Base-by-base conservation (phyloP, 2,329 filamentous ascomycete genomes). In the Nemania sp. region DNA sequence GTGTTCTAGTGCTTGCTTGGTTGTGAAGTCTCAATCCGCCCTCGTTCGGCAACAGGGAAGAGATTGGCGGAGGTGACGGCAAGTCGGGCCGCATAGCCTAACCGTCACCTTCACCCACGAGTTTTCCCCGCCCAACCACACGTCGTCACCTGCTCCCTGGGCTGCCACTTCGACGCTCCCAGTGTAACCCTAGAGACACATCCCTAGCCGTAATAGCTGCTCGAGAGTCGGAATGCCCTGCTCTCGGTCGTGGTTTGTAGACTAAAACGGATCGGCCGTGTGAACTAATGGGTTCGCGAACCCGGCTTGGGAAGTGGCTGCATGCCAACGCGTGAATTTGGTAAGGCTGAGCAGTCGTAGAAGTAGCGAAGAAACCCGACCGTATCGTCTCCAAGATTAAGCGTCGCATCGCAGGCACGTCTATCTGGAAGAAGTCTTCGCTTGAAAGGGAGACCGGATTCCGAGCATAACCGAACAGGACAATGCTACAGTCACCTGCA, bases 101-200 rank as follows among this genome's bases (percentile, higher is more conserved):
- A 65, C 64, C 64, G 63, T 68, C 60, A 66, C 70, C 71, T 72
- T 73, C 74, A 73, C 72, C 73, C 73, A 72, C 71, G 70, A 72
- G 22, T 67, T 73, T 64, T 74, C 69, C 73, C 74, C 75, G 70
- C 73, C 74, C 75, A 76, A 77, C 72, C 75, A 77, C 49, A 69
- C 68, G 61, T 60, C 63, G 59, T 71, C 70, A 72, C 69, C 72
- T 70, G 68, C 69, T 70, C 64, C 60, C 64, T n/a, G 58, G 66
- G 59, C 71, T 73, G 58, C 67, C 26, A 49, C 52, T 64, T 56
- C 41, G 49, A 55, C 47, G 20, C 15, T 58, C 35, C 52, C 57
- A 55, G 56, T 72, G 73, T 64, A 75, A 74, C 73, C 74, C 69
- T 64, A 67, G 52, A 49, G 57, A 56, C 26, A 49, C 56, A 35